Percentiles rank a stretch among this genome's conserved stretches.
Conservation (phyloP, 495 filamentous ascomycete genomes). For the Podospora didyma region DNA sequence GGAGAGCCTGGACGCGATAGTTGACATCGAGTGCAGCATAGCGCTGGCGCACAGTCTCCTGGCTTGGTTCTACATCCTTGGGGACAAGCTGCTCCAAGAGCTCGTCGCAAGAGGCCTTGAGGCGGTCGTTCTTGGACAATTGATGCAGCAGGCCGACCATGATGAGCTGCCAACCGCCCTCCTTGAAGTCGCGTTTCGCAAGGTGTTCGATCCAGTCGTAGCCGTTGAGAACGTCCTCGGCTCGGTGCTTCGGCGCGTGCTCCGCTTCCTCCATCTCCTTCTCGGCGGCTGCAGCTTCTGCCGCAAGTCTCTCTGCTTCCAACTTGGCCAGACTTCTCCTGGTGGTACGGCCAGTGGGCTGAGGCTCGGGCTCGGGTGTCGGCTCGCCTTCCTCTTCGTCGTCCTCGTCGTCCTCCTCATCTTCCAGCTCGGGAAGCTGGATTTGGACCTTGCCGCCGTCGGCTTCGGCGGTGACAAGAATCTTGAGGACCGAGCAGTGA, state of each 20-base stretch:
- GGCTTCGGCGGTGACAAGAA: slow-evolving; percentile 69
- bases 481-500: slow-evolving; percentile 87
- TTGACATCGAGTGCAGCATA: slow-evolving; percentile 80
- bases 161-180: slow-evolving; percentile 89
- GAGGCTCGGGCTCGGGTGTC: slow-evolving; percentile 64
- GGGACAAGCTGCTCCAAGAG: slow-evolving; percentile 78
- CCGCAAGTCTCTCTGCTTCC: slow-evolving; percentile 61
- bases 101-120: slow-evolving; percentile 69
- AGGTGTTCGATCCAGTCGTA: slow-evolving; percentile 83
- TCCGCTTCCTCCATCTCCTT: slow-evolving; percentile 35
- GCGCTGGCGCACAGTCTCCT: slow-evolving; percentile 63
- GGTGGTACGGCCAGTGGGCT: slow-evolving; percentile 67
- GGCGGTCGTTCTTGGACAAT: slow-evolving; percentile 69
- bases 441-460: slow-evolving; percentile 76
- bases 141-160: slow-evolving; percentile 83
- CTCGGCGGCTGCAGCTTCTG: slow-evolving; percentile 48
- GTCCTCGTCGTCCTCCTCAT: slow-evolving; percentile 61
- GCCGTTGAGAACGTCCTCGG: slow-evolving; percentile 68
- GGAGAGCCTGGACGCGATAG: slow-evolving; percentile 69
- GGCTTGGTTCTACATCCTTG: slow-evolving; percentile 63
- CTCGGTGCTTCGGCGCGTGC: slow-evolving; percentile 57
- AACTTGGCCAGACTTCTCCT: slow-evolving; percentile 79
- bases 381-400: slow-evolving; percentile 58
- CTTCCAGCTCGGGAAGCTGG: slow-evolving; percentile 71
- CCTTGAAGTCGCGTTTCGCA: slow-evolving; percentile 76